Percentiles rank a stretch among this genome's conserved stretches.
Conservation (phyloP, 2,329 filamentous ascomycete genomes). For the Hymenoscyphus occultus region DNA sequence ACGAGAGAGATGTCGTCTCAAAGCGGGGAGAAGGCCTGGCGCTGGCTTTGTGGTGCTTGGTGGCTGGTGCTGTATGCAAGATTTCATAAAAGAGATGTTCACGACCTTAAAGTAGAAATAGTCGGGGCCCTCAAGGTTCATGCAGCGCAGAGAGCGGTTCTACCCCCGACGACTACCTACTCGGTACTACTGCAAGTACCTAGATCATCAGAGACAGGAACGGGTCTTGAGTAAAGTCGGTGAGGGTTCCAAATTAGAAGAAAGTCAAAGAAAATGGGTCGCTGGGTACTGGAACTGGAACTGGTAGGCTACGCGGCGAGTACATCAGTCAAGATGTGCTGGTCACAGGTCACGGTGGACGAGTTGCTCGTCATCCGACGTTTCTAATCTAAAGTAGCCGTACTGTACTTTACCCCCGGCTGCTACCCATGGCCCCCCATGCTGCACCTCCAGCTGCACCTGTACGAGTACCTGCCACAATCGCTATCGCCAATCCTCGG, state of each 20-base stretch:
- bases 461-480: not conserved
- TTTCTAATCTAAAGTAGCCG: too few relatives aligned
- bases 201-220: too few relatives aligned
- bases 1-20: constrained; percentile 16
- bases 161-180: too few relatives aligned
- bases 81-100: constrained; percentile 19
- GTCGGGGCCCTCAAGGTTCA: not conserved
- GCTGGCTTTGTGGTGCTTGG: constrained; percentile 13
- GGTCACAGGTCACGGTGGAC: not conserved
- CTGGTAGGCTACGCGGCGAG: too few relatives aligned
- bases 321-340: not conserved
- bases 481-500: not conserved
- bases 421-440: too few relatives aligned
- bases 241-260: not conserved
- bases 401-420: too few relatives aligned
- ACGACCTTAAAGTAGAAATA: not conserved
- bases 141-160: not conserved
- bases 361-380: not conserved
- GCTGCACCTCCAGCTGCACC: not conserved
- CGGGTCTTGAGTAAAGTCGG: constrained; percentile 7
- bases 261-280: not conserved
- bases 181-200: too few relatives aligned
- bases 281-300: not conserved
- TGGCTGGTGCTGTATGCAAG: constrained; percentile 19
- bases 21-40: constrained; percentile 23